Evolutionary conservation across 208 protist genomes (phyloP).

Genomic region (Herpetomonas samuelpessoai): DNA sequence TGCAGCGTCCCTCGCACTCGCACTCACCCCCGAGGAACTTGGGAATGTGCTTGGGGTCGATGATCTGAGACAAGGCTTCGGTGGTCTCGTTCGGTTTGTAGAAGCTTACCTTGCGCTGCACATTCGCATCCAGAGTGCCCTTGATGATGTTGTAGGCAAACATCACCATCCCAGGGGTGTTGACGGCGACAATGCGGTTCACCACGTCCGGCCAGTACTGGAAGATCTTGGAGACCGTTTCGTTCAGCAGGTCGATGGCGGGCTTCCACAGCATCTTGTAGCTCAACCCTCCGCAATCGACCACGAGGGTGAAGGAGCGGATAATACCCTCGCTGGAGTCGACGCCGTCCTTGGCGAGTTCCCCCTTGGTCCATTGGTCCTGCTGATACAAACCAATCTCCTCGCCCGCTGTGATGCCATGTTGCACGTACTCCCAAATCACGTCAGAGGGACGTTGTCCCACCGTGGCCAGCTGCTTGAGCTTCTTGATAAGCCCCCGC

Average conservation of each 20-base stretch:
- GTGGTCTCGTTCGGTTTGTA: slow-evolving; percentile 35
- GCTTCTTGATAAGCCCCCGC: slow-evolving; percentile 18
- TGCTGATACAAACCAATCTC: slow-evolving; percentile 20
- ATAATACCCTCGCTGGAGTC: slow-evolving; percentile 28
- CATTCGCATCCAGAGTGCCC: slow-evolving; percentile 26
- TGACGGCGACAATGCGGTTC: slow-evolving; percentile 56
- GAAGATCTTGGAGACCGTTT: slow-evolving; percentile 33
- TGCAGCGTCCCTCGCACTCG: slow-evolving; percentile 47
- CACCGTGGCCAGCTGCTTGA: slow-evolving; percentile 29
- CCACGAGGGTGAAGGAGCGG: slow-evolving; percentile 42
- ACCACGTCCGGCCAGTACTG: slow-evolving; percentile 50
- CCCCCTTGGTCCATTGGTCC: slow-evolving; percentile 8
- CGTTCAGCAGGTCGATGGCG: slow-evolving; percentile 48
- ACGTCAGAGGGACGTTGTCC: slow-evolving; percentile 28
- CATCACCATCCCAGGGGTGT: slow-evolving; percentile 60
- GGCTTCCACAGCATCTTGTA: slow-evolving; percentile 65
- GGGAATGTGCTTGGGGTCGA: slow-evolving; percentile 49
- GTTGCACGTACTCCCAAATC: slow-evolving; percentile 27
- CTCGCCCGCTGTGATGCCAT: slow-evolving; percentile 13
- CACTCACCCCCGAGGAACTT: slow-evolving; percentile 59
- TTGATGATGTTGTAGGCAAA: slow-evolving; percentile 68
- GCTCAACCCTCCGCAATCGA: slow-evolving; percentile 47
- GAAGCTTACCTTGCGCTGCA: slow-evolving; percentile 57
- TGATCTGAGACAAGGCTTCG: slow-evolving; percentile 38
- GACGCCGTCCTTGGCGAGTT: slow-evolving; percentile 15